Evolutionary conservation across 2,329 filamentous ascomycete genomes (phyloP), one percentile per base, ranked within the genome.

Genomic region (Proliferodiscus dingleyae): DNA sequence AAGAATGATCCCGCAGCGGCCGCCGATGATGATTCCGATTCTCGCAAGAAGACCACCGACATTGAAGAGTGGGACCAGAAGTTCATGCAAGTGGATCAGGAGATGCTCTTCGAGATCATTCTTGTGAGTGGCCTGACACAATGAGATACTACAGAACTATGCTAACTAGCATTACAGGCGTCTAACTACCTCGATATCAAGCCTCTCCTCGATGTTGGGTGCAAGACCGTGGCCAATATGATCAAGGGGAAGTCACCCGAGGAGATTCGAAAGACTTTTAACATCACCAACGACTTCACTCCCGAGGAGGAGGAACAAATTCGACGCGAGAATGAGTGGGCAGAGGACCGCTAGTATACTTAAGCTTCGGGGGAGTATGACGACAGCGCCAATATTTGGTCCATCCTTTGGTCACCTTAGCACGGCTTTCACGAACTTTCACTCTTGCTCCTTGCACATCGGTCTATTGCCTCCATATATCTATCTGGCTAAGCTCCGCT

Each of bases 11-110:
- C 93, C 30, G 76, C 82, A n/a, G 78, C 82, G 52, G 75, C 83
- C 43, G 80, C 82, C 61, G 91, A 97, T 52, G 93, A 95, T 50
- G 89, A 98, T 61, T 85, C 86, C 52, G 91, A 97, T 61, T 89
- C 84, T 41, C 88, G 93, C 60, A 96, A 96, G 78, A 96, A 95
- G 81, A 95, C 90, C 1, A 97, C 93, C 37, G 93, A 98, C 61
- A 98, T 98, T 56, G 93, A 97, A 49, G 93, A 98, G 71, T 98
- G 93, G 93, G 93, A 98, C 61, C 91, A 97, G 70, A 98, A 98
- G 72, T 98, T 97, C 70, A 97, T 98, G 93, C 91, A 97, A 71
- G 93, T 98, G 15, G 93, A 98, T 67, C 93, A 98, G 66, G 93
- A 98, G 71, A 97, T 98, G 93, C 80, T 98, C 2, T 98, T 98